A percentile compares a stretch with the other conserved stretches of the same genome.
Evolutionary conservation across 1,284 basidiomycete species (phyloP).

Genomic region (Ganoderma lucidum): DNA sequence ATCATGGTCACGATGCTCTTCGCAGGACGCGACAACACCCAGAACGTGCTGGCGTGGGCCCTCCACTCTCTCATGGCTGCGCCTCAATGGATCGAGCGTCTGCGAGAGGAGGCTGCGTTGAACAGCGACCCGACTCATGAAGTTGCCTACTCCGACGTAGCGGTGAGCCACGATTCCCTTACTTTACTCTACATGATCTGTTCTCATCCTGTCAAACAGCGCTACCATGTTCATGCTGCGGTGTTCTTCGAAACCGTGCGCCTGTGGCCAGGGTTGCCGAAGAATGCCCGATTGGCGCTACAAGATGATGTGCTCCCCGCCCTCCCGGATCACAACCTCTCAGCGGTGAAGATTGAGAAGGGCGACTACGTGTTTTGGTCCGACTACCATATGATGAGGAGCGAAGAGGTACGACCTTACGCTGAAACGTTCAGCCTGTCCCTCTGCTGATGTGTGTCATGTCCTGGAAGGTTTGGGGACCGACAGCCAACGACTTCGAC

Average conservation of each 20-base stretch:
- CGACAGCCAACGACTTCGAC: conserved; percentile 31
- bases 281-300: conserved; percentile 37
- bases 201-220: too few species aligned
- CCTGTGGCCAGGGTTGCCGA: conserved; percentile 40
- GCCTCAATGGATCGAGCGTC: conserved; percentile 33
- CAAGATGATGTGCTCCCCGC: conserved; percentile 38
- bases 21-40: conserved; percentile 37
- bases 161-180: neutral
- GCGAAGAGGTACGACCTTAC: conserved; percentile 25
- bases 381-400: conserved; percentile 37
- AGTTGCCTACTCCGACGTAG: conserved; percentile 18
- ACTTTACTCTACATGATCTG: conserved; percentile 21
- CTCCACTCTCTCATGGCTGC: conserved; percentile 31
- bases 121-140: conserved; percentile 2
- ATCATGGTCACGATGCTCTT: conserved; percentile 39
- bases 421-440: neutral
- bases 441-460: neutral
- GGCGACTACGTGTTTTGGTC: conserved; percentile 41
- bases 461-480: conserved; percentile 31
- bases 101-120: conserved; percentile 35
- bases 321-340: conserved; percentile 27
- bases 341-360: conserved; percentile 30
- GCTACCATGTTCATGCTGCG: conserved; percentile 33
- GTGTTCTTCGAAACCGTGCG: conserved; percentile 39
- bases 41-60: conserved; percentile 36